phyloP scores from a whole-genome alignment of 176 grass and related monocot genomes.

The Cenchrus fungigraminus region DNA sequence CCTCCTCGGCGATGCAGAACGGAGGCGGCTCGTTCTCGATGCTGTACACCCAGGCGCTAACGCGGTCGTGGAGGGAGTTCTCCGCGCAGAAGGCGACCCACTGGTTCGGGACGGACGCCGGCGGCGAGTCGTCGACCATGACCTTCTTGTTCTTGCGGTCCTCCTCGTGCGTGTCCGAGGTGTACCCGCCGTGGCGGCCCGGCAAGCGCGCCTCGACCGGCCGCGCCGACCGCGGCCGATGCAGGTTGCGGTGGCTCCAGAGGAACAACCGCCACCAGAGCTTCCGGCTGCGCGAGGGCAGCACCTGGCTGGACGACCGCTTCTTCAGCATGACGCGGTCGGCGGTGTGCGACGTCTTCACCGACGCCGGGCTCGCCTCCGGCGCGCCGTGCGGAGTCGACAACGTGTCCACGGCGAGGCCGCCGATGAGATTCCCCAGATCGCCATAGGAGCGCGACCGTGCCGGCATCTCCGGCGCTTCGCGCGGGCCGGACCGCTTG shows the following conservation, averaged over 20 bases:
- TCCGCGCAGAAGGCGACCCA: slow-evolving; percentile 94
- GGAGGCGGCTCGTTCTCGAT: slow-evolving; percentile 44
- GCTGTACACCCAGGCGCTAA: slow-evolving; percentile 87
- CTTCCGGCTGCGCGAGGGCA: slow-evolving; percentile 93
- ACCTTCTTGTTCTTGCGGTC: slow-evolving; percentile 62
- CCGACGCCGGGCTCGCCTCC: slow-evolving; percentile 69
- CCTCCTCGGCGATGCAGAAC: slow-evolving; percentile 44
- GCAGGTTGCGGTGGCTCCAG: slow-evolving; percentile 98
- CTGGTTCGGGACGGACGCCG: slow-evolving; percentile 52
- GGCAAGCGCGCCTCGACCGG: slow-evolving; percentile 6
- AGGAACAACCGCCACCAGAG: slow-evolving; percentile 98
- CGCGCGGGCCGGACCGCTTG: slow-evolving; percentile 44
- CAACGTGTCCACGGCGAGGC: neutral
- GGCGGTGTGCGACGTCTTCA: slow-evolving; percentile 73
- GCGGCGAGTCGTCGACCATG: slow-evolving; percentile 48
- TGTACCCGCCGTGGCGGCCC: slow-evolving; percentile 68
- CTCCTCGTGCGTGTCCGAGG: slow-evolving; percentile 77
- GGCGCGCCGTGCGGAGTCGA: neutral
- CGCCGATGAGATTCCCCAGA: slow-evolving; percentile 35
- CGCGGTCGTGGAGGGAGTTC: slow-evolving; percentile 63
- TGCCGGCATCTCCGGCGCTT: slow-evolving; percentile 34
- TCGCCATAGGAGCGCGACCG: slow-evolving; percentile 73
- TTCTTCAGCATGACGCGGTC: slow-evolving; percentile 90
- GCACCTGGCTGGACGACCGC: slow-evolving; percentile 96
- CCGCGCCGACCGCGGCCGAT: slow-evolving; percentile 35